phyloP scores from a whole-genome alignment of 495 filamentous ascomycete genomes.

The Hypoxylon fuscum region DNA sequence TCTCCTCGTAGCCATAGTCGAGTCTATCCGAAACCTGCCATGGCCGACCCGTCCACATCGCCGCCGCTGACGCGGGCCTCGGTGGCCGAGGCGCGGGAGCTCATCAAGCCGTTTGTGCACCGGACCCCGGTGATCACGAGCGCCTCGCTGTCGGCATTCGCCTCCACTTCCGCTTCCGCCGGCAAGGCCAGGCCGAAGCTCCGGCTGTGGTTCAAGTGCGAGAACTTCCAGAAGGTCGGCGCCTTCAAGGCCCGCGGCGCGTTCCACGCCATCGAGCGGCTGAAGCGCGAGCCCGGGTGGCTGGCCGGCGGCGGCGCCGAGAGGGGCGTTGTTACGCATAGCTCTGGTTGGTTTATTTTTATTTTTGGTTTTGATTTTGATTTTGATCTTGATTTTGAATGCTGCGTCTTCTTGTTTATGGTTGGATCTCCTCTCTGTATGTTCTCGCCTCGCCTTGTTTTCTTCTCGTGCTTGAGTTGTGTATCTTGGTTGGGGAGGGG shows the following conservation, averaged over 20 bases:
- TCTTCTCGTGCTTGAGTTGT: not conserved
- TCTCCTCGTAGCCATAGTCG: not conserved
- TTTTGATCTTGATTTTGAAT: conserved; percentile 12
- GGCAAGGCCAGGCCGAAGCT: conserved; percentile 71
- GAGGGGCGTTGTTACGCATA: conserved; percentile 90
- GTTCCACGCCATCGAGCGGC: conserved; percentile 82
- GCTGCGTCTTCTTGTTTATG: not conserved
- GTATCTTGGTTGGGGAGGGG: not conserved
- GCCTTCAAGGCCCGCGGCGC: conserved; percentile 95
- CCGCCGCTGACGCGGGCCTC: conserved; percentile 73
- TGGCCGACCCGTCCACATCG: conserved; percentile 59
- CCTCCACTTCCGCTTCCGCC: conserved; percentile 79
- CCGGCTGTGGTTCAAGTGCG: conserved; percentile 93
- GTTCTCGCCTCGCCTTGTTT: too few species aligned
- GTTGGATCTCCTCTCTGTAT: too few species aligned
- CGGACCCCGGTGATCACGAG: conserved; percentile 84
- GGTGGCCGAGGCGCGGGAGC: conserved; percentile 71
- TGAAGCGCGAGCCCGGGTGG: conserved; percentile 71
- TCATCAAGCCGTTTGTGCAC: conserved; percentile 82
- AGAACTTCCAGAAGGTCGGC: conserved; percentile 90
- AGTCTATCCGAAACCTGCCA: conserved; percentile 45
- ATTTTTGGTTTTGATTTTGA: too few species aligned
- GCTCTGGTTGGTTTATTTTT: conserved; percentile 73
- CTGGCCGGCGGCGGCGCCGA: conserved; percentile 57
- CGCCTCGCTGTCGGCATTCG: conserved; percentile 73